phyloP scores from a whole-genome alignment of 306 rosid genomes.

The Neltuma alba region DNA sequence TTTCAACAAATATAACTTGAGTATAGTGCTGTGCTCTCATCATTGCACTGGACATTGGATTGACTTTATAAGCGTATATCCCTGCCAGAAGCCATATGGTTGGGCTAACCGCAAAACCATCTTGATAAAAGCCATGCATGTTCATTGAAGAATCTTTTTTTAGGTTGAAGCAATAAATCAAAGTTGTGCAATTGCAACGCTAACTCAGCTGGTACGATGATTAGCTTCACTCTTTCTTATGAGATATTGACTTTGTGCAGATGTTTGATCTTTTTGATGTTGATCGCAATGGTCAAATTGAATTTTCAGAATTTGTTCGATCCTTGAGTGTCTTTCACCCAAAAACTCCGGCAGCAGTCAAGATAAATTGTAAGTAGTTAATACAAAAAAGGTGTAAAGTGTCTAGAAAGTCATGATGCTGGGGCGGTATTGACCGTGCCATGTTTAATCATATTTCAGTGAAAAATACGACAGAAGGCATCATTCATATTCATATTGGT shows the following conservation, averaged over 20 bases:
- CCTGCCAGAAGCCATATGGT: neutral
- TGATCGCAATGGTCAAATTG: conserved; percentile 35
- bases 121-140: neutral
- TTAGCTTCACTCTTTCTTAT: neutral
- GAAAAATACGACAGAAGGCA: too few species aligned
- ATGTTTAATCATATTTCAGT: conserved; percentile 4
- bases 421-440: neutral
- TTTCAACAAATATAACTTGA: neutral
- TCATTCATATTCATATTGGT: neutral
- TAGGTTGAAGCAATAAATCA: too few species aligned
- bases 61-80: too few species aligned
- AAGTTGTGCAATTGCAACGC: too few species aligned
- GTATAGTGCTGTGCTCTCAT: neutral
- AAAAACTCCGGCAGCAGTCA: conserved; percentile 32
- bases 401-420: neutral
- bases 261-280: conserved; percentile 41
- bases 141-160: too few species aligned
- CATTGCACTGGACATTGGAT: too few species aligned
- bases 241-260: conserved; percentile 26
- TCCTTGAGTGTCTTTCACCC: conserved; percentile 44
- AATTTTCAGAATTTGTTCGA: conserved; percentile 33
- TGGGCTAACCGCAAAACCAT: neutral
- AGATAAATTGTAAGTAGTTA: conserved; percentile 32
- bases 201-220: neutral
- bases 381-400: neutral